These are phyloP conservation scores for Mycena pura DNA, from an alignment of 768 basidiomycete genomes.

Conservation along the genomic window DNA sequence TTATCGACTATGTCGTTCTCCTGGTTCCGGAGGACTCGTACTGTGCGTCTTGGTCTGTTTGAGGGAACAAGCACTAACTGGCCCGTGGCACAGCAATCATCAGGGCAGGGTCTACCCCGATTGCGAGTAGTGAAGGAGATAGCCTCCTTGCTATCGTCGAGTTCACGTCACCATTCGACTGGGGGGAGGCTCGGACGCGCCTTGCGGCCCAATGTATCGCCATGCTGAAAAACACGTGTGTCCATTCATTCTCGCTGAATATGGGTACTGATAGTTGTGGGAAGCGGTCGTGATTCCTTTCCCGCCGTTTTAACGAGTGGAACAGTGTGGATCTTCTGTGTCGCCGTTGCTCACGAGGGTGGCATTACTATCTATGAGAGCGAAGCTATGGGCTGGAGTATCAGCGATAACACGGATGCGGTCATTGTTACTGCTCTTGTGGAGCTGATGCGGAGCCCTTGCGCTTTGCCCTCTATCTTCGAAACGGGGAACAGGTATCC, in stretches of 20 bases:
- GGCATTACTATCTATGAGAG: neutral
- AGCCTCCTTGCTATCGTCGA: neutral
- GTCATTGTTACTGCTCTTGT: neutral
- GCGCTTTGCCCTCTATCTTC: neutral
- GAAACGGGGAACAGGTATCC: neutral
- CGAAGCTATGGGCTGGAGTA: neutral
- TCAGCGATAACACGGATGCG: neutral
- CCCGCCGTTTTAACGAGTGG: conserved; percentile 2
- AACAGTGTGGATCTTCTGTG: neutral
- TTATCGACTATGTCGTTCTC: neutral
- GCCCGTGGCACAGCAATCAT: neutral
- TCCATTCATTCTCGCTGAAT: neutral
- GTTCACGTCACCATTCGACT: neutral
- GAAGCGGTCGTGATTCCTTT: neutral
- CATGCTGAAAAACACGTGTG: neutral
- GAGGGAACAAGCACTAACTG: neutral
- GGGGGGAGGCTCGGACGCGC: neutral
- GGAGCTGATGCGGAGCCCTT: neutral
- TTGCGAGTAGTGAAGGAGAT: neutral
- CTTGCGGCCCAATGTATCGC: conserved; percentile 1
- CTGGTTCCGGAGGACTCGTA: neutral
- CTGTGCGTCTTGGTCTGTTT: neutral
- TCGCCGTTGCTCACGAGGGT: neutral
- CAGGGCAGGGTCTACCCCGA: neutral
- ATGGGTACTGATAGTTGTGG: neutral